Evolutionary conservation across 129 eudicot genomes (phyloP).

Genomic region (sunflower (Helianthus annuus)): DNA sequence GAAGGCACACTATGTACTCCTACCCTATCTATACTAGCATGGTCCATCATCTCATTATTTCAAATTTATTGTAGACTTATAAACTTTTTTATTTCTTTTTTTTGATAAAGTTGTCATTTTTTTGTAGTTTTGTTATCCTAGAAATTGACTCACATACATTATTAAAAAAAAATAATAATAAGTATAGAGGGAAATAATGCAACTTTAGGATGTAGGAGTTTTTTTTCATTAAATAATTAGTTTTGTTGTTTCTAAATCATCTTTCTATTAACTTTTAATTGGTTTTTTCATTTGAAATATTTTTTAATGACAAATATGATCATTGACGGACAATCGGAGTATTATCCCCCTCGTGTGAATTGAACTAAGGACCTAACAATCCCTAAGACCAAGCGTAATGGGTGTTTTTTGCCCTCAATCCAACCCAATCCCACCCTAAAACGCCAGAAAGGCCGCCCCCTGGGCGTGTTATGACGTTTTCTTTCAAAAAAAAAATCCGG

Average conservation of each 20-base stretch:
- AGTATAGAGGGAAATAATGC: not conserved
- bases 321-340: too few species aligned
- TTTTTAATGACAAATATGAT: too few species aligned
- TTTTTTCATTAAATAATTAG: not conserved
- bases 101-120: not conserved
- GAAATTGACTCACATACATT: not conserved
- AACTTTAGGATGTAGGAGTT: not conserved
- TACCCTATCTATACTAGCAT: constrained; percentile 35
- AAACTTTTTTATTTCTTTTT: not conserved
- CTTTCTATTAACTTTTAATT: not conserved
- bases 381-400: too few species aligned
- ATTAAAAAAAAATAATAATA: too few species aligned
- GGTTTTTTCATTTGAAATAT: too few species aligned
- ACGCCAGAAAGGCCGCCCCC: too few species aligned
- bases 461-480: too few species aligned
- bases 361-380: too few species aligned
- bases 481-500: too few species aligned
- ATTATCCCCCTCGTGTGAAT: too few species aligned
- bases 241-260: not conserved
- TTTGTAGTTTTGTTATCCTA: not conserved
- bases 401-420: too few species aligned
- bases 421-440: too few species aligned
- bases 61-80: not conserved
- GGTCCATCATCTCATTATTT: constrained; percentile 32
- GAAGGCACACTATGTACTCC: constrained; percentile 23